These are phyloP conservation scores for Thermothelomyces thermophilus DNA, from an alignment of 2,329 filamentous ascomycete species.

Conservation along the genomic window DNA sequence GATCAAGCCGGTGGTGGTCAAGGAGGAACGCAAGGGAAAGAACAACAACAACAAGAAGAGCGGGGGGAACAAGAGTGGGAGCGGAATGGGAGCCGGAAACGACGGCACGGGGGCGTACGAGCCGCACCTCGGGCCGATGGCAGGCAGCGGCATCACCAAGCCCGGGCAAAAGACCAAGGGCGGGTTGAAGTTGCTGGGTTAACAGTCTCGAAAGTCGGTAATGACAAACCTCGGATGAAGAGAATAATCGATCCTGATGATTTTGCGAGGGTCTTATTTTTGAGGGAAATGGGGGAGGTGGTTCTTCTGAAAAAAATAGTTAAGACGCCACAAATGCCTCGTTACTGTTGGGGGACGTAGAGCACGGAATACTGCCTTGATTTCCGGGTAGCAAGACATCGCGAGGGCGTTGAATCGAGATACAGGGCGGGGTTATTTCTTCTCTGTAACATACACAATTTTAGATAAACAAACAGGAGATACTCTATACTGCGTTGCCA, in stretches of 20 bases:
- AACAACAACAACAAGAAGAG: slow-evolving; percentile 31
- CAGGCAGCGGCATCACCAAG: slow-evolving; percentile 51
- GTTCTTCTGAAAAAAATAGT: no score
- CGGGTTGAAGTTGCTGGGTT: slow-evolving; percentile 55
- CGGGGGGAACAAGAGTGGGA: slow-evolving; percentile 30
- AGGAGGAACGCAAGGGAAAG: slow-evolving; percentile 54
- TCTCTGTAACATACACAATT: no score
- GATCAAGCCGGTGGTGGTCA: slow-evolving; percentile 68
- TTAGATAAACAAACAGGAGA: no score
- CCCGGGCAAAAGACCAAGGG: slow-evolving; percentile 62
- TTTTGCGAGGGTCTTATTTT: no score
- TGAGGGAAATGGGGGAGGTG: no score
- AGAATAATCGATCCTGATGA: neutral
- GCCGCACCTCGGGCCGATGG: slow-evolving; percentile 43
- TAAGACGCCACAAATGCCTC: no score
- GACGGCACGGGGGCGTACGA: slow-evolving; percentile 36
- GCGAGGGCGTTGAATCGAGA: no score
- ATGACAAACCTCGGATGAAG: neutral
- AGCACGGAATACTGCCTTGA: no score
- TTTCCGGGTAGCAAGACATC: no score
- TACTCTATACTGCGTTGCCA: no score
- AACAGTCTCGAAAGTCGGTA: slow-evolving; percentile 18
- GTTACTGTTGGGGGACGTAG: no score
- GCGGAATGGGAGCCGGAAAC: slow-evolving; percentile 20
- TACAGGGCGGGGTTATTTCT: no score